Evolutionary conservation across 192 early-diverging fungal genomes (phyloP).

Genomic region (Entomortierella chlamydospora): DNA sequence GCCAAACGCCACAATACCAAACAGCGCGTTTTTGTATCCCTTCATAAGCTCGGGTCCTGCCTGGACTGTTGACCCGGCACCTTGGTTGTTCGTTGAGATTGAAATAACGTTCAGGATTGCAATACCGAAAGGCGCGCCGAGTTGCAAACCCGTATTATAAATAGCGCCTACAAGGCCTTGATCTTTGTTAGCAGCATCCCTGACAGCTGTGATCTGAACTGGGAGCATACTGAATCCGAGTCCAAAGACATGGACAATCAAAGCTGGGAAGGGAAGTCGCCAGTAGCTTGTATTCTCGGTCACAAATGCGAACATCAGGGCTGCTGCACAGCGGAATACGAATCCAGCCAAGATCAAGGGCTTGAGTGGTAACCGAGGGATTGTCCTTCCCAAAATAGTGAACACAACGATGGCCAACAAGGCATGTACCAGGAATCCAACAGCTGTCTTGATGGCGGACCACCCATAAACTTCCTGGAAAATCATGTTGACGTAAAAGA

Average conservation of each 20-base stretch:
- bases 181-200: conserved; percentile 40
- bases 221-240: conserved; percentile 31
- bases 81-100: conserved; percentile 24
- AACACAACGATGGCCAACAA: conserved; percentile 45
- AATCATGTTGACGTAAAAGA: conserved; percentile 56
- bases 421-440: conserved; percentile 54
- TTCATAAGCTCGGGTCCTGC: conserved; percentile 27
- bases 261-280: conserved; percentile 38
- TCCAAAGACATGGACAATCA: conserved; percentile 39
- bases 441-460: conserved; percentile 50
- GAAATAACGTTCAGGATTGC: conserved; percentile 51
- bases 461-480: conserved; percentile 59
- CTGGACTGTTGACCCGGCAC: conserved; percentile 3
- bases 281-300: conserved; percentile 29
- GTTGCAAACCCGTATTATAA: conserved; percentile 48
- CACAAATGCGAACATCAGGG: conserved; percentile 32
- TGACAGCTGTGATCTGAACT: conserved; percentile 34
- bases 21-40: conserved; percentile 20
- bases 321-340: conserved; percentile 13
- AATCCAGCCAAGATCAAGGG: conserved; percentile 26
- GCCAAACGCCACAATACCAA: conserved; percentile 17
- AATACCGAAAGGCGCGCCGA: conserved; percentile 48
- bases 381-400: conserved; percentile 41
- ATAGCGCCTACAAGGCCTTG: conserved; percentile 45
- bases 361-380: conserved; percentile 29